Evolutionary conservation across 139 green algal species (phyloP), one percentile per base, ranked within the genome.

Genomic region (Coccomyxa sp.): DNA sequence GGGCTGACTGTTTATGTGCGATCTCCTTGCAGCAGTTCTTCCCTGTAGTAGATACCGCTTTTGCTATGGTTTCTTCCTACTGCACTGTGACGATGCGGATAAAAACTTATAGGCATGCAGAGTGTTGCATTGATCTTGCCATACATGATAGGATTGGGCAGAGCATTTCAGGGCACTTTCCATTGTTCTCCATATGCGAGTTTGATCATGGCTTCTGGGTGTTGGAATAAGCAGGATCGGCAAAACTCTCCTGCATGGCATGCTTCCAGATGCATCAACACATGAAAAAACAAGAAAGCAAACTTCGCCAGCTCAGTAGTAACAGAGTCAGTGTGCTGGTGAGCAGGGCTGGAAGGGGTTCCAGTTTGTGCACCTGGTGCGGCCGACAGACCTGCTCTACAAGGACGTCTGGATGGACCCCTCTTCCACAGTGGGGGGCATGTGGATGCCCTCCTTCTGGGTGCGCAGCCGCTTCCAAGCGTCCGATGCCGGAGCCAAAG

Each of bases 281-380:
- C 63, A 71, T 21, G 63, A 71, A 25, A n/a, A 71, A 14, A 9
- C 63, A 71, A 25, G 10, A 21, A 28, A 28, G 63, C 21, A 21
- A 1, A 1, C 63, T 21, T 25, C 21, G 7, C 10, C 4, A 21
- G 18, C 1, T 21, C 63, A 71, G 9, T 71, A 9, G 18, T 71
- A 11, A 71, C 7, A 9, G 18, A 25, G 18, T 1, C 63, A 71
- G 21, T 80, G 31, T 57, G 28, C 51, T 74, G 28, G 79, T 4
- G 58, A 88, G 32, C 45, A 85, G 45, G 86, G 79, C 13, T 81
- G 83, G 74, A 90, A 90, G 58, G 60, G 63, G 12, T 87, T 84
- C 79, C 85, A 88, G 82, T 51, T 82, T 28, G 82, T 75, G 38
- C 81, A 89, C 58, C 32, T 85, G 10, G 80, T 91, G 10, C 28